Evolutionary conservation across 352 stramenopile species (phyloP), one percentile per base, ranked within the genome.

Genomic region (Phytophthora fragariae): DNA sequence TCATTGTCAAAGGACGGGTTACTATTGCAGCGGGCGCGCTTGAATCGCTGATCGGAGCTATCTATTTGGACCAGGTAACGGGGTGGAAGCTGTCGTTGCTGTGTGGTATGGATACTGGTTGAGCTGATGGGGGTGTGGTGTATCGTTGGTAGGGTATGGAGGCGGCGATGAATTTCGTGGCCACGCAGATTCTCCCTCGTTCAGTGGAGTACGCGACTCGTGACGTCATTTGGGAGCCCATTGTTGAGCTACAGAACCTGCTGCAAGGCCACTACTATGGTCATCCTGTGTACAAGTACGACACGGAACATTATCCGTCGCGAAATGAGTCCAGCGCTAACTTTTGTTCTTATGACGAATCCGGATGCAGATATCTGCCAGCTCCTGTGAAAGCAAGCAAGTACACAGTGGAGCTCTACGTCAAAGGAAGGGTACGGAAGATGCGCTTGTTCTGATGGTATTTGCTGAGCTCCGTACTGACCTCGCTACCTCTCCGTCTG

Each of bases 21-120:
- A 96, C 89, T 0, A 92, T 96, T 71, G 83, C 93, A 44, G 86
- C 89, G 0, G 89, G 88, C 10, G 87, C 86, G 1, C 70, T 96
- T 15, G 88, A 96, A 57, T 76, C 88, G n/a, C 70, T 95, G 24
- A 93, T 95, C 78, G 88, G 83, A 1, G 88, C 86, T 1, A 76
- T 95, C 17, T 95, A 95, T 67, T 50, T 95, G 24, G 88, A 95
- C 46, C 83, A 94, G 79, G 74, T 78, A 59, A 19, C 47, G 63
- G 17, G 15, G 19, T 46, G 47, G 10, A 54, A 33, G 19, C 3
- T 2, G 60, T 63, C 52, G 9, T 29, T 59, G 15, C 66, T 39
- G 46, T 41, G 31, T 35, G 37, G 46, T 41, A 27, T 35, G 37
- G 37, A 57, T 63, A 21, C 37, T 27, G 56, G 19, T 64, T 27